Conservation (phyloP, 306 rosid genomes). For the Cucurbita pepo region DNA sequence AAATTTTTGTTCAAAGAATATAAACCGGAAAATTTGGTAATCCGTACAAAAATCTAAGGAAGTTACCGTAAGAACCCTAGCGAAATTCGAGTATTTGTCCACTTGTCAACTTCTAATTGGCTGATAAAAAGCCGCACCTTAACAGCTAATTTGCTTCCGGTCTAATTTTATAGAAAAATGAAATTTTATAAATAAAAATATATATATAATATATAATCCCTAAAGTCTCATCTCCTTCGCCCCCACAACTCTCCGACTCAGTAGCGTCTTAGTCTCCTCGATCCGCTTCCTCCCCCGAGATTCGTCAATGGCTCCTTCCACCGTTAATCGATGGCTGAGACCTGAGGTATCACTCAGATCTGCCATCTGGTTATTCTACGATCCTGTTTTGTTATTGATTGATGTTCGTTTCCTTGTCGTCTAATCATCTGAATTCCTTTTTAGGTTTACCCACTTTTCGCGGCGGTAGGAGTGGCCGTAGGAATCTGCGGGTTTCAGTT, state of each 20-base stretch:
- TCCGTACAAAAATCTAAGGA: no score
- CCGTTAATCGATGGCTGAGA: conserved; percentile 58
- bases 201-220: not conserved
- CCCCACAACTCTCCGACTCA: not conserved
- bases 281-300: not conserved
- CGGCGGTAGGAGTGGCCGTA: conserved; percentile 65
- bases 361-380: not conserved
- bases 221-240: not conserved
- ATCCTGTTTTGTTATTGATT: not conserved
- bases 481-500: conserved; percentile 74
- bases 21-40: no score
- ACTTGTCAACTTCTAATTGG: not conserved
- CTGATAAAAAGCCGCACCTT: not conserved
- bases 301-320: conserved; percentile 19
- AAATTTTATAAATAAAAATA: no score
- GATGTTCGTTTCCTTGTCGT: not conserved
- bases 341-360: conserved; percentile 46
- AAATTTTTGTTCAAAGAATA: no score
- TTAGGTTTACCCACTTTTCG: conserved; percentile 88
- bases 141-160: not conserved
- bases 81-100: not conserved
- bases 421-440: not conserved
- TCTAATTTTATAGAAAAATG: not conserved
- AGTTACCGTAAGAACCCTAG: not conserved
- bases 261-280: not conserved